Percentiles rank a stretch among this genome's conserved stretches.
phyloP scores from a whole-genome alignment of 2,329 filamentous ascomycete genomes.

The Aspergillus quadrilineatus region DNA sequence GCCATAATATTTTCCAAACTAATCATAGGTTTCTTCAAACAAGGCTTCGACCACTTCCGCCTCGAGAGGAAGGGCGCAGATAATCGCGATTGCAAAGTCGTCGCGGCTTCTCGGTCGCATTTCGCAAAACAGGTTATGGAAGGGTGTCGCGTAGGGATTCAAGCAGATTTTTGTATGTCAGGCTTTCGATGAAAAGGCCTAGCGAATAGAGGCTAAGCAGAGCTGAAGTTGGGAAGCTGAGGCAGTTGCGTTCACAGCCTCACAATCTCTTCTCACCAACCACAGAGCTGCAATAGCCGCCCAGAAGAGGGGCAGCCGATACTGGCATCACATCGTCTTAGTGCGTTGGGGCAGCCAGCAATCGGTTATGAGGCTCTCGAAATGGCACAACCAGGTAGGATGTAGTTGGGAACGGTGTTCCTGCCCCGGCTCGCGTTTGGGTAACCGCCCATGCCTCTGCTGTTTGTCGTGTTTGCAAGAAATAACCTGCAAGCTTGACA shows the following conservation, averaged over 20 bases:
- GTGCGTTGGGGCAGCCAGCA: not conserved
- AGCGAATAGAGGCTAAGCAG: not conserved
- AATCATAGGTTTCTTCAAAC: not conserved
- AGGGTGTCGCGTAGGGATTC: not conserved
- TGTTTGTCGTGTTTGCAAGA: not conserved
- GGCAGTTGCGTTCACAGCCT: not conserved
- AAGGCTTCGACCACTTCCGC: slow-evolving; percentile 1
- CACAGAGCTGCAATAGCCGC: not conserved
- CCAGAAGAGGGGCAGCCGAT: not conserved
- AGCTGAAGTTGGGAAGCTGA: not conserved
- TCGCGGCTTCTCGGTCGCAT: not conserved
- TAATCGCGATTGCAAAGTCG: no score
- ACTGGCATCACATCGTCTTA: not conserved
- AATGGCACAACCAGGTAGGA: not conserved
- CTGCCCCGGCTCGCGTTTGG: not conserved
- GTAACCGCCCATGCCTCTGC: not conserved
- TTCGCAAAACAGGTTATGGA: not conserved
- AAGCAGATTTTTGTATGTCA: not conserved
- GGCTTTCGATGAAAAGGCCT: no score
- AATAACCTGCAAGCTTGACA: not conserved
- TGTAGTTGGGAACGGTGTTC: not conserved
- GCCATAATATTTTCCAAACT: not conserved
- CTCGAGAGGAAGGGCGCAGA: not conserved
- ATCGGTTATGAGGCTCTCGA: not conserved
- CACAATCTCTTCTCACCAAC: not conserved